These are phyloP conservation scores for Nakaseomyces nivariensis DNA, from an alignment of 1,139 yeast genomes.

Conservation along the genomic window DNA sequence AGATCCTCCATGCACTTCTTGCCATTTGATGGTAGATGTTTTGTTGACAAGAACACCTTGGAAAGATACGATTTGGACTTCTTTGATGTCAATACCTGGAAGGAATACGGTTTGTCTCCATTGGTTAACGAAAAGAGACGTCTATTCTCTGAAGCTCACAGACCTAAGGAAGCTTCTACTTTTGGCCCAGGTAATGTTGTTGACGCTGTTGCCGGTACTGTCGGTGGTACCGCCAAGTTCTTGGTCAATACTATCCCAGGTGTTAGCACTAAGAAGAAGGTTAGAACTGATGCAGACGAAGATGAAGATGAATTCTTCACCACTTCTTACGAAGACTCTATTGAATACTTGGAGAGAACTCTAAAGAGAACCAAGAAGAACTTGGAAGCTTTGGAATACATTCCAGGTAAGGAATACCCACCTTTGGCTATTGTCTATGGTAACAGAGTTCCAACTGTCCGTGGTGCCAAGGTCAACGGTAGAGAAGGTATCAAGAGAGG, in stretches of 20 bases:
- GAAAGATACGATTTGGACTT: conserved; percentile 60
- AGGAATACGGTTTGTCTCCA: conserved; percentile 64
- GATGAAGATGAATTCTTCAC: conserved; percentile 15
- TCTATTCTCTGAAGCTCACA: neutral
- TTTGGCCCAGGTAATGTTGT: conserved; percentile 7
- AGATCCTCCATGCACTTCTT: conserved; percentile 70
- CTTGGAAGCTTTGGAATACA: conserved; percentile 46
- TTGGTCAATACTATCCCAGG: conserved; percentile 3
- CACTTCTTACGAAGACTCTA: conserved; percentile 49
- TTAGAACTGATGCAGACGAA: conserved; percentile 10
- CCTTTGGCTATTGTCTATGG: conserved; percentile 80
- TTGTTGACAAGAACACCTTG: conserved; percentile 49
- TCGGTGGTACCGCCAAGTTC: neutral
- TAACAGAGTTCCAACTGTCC: conserved; percentile 70
- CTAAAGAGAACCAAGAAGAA: conserved; percentile 51
- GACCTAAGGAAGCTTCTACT: conserved; percentile 3
- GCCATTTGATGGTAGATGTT: conserved; percentile 66
- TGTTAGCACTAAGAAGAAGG: conserved; percentile 1
- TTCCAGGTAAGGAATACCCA: conserved; percentile 49
- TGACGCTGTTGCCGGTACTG: conserved; percentile 3
- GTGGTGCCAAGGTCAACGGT: conserved; percentile 60
- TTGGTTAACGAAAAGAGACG: conserved; percentile 40
- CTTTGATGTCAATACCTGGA: conserved; percentile 76
- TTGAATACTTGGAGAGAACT: conserved; percentile 53
- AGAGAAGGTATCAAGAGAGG: conserved; percentile 54